These are phyloP conservation scores for Nitzschia inconspicua DNA, from an alignment of 108 stramenopile genomes.

Conservation along the genomic window DNA sequence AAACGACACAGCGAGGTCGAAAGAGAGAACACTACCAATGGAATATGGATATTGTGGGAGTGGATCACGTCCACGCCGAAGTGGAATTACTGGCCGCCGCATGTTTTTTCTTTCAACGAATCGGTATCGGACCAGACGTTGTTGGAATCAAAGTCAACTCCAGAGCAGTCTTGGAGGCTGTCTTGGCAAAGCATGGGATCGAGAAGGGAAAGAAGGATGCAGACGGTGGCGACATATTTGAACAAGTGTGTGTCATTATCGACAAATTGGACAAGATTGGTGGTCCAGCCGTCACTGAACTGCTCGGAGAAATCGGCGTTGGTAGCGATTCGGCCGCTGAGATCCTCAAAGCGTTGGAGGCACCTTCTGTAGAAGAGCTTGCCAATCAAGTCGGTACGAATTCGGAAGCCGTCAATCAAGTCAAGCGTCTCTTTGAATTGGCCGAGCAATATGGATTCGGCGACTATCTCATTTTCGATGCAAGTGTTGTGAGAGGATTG, in stretches of 20 bases:
- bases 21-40: slow-evolving; percentile 98
- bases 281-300: slow-evolving; percentile 76
- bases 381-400: slow-evolving; percentile 74
- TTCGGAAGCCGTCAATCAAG: slow-evolving; percentile 72
- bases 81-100: slow-evolving; percentile 90
- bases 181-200: slow-evolving; percentile 88
- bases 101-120: slow-evolving; percentile 75
- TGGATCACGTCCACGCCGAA: slow-evolving; percentile 90
- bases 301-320: slow-evolving; percentile 59
- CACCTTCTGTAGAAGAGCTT: slow-evolving; percentile 74
- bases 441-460: slow-evolving; percentile 81
- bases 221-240: slow-evolving; percentile 79
- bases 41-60: slow-evolving; percentile 94
- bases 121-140: slow-evolving; percentile 83
- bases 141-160: slow-evolving; percentile 97
- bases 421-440: slow-evolving; percentile 75
- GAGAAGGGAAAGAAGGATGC: slow-evolving; percentile 34
- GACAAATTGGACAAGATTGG: slow-evolving; percentile 98
- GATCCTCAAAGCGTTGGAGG: slow-evolving; percentile 68
- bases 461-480: slow-evolving; percentile 95
- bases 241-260: slow-evolving; percentile 92
- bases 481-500: slow-evolving; percentile 92
- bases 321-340: slow-evolving; percentile 59
- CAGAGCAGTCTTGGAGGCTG: slow-evolving; percentile 81
- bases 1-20: slow-evolving; percentile 94